Conservation (phyloP, 257 asterid genomes). For the Nyctanthes arbortristis region DNA sequence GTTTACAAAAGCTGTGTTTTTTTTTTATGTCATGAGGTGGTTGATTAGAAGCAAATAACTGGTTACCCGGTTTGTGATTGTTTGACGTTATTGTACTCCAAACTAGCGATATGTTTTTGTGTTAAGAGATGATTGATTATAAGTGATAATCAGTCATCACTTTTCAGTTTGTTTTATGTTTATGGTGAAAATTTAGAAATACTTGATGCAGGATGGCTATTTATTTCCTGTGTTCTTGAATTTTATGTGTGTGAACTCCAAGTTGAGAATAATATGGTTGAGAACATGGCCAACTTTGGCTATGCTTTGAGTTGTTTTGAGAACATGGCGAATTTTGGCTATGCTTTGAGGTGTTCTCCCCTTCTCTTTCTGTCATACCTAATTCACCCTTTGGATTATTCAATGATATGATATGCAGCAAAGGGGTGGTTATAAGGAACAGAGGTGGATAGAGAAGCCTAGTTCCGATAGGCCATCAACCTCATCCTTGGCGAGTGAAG, state of each 20-base stretch:
- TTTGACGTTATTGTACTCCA: neutral
- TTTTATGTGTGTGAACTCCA: neutral
- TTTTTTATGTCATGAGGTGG: neutral
- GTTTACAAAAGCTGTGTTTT: neutral
- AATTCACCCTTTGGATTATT: neutral
- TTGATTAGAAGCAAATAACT: neutral
- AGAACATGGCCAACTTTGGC: no score
- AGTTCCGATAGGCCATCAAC: constrained; percentile 27
- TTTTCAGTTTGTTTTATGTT: no score
- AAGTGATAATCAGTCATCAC: no score
- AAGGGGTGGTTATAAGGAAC: constrained; percentile 44
- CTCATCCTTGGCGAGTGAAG: constrained; percentile 36
- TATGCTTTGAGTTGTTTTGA: no score
- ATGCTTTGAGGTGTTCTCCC: neutral
- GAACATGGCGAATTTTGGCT: neutral
- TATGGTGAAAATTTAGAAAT: neutral
- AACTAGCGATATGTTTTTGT: neutral
- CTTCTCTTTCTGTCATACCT: neutral
- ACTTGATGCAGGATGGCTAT: neutral
- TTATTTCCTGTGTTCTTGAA: neutral
- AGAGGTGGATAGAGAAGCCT: constrained; percentile 55
- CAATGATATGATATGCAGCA: constrained; percentile 45
- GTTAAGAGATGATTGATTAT: neutral
- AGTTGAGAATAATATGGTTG: neutral
- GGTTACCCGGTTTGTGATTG: neutral